Conservation (phyloP, 805 yeast genomes). For the Saccharomycopsis vini region DNA sequence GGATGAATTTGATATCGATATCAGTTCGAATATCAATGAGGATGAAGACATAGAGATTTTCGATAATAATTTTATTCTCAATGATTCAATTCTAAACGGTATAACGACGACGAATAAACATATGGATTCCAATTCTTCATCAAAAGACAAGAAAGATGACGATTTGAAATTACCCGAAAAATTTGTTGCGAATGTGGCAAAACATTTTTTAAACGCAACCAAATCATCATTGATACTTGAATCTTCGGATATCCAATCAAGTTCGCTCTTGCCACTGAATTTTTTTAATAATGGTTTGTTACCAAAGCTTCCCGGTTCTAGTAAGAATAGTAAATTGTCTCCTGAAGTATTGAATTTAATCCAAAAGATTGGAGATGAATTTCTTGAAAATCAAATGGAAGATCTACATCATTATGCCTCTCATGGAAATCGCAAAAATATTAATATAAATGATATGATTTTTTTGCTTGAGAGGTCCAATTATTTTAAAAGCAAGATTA, state of each 20-base stretch:
- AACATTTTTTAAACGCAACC: too few species aligned
- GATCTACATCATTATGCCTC: slow-evolving; percentile 9
- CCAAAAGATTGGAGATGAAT: background rate
- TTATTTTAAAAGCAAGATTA: background rate
- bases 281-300: too few species aligned
- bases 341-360: background rate
- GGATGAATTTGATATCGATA: background rate
- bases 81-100: too few species aligned
- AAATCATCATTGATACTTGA: too few species aligned
- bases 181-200: background rate
- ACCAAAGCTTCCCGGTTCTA: background rate
- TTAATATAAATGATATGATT: slow-evolving; percentile 9
- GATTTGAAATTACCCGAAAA: background rate
- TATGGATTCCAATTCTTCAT: too few species aligned
- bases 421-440: slow-evolving; percentile 11
- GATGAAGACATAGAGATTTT: background rate
- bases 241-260: background rate
- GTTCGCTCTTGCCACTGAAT: too few species aligned
- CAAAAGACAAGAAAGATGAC: too few species aligned
- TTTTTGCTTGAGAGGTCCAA: slow-evolving; percentile 9
- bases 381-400: slow-evolving; percentile 11
- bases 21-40: background rate
- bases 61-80: too few species aligned
- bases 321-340: too few species aligned
- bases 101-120: too few species aligned